phyloP scores from a whole-genome alignment of 805 yeast species.

The Limtongia smithiae region DNA sequence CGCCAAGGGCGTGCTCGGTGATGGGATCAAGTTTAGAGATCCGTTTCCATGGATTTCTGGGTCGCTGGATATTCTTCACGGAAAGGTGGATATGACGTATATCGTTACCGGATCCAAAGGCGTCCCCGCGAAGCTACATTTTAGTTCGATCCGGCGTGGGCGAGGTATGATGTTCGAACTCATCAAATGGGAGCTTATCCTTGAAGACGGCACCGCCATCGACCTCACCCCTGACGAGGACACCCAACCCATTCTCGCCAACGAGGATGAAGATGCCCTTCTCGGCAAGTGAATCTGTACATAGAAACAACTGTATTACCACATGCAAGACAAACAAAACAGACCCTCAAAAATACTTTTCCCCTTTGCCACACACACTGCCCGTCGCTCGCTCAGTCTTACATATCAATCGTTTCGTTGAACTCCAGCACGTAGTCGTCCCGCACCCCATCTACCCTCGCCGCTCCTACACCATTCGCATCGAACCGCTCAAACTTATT shows the following conservation, averaged over 20 bases:
- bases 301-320: too few species aligned
- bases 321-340: too few species aligned
- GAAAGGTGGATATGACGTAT: slow-evolving; percentile 71
- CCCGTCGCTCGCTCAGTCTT: too few species aligned
- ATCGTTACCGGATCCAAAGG: slow-evolving; percentile 63
- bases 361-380: too few species aligned
- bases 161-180: slow-evolving; percentile 56
- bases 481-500: slow-evolving; percentile 8
- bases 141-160: slow-evolving; percentile 68
- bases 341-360: too few species aligned
- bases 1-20: slow-evolving; percentile 66
- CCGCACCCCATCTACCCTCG: slow-evolving; percentile 61
- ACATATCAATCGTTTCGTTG: slow-evolving; percentile 56
- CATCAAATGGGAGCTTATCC: slow-evolving; percentile 58
- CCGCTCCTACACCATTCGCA: too few species aligned
- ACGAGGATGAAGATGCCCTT: slow-evolving; percentile 1
- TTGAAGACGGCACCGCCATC: slow-evolving; percentile 42
- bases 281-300: not conserved
- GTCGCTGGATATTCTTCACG: slow-evolving; percentile 74
- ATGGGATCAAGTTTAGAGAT: slow-evolving; percentile 66
- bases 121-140: slow-evolving; percentile 47
- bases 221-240: slow-evolving; percentile 44
- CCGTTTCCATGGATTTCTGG: slow-evolving; percentile 90
- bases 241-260: not conserved
- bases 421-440: slow-evolving; percentile 62